Evolutionary conservation across 2,329 filamentous ascomycete species (phyloP).

Genomic region (Botrytis deweyae): DNA sequence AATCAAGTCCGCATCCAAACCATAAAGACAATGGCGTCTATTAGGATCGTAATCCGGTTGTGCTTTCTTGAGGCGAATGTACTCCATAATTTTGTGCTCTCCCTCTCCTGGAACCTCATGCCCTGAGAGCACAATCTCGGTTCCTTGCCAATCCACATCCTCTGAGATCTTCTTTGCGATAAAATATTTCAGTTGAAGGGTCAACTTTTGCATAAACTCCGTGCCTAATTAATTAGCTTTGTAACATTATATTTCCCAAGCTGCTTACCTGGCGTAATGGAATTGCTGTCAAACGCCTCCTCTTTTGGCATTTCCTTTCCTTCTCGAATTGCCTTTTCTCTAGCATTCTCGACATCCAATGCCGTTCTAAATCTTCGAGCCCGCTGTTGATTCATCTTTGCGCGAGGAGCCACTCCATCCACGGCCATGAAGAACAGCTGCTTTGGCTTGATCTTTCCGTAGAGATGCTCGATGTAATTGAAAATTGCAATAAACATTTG

Average conservation of each 20-base stretch:
- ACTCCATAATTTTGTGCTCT: slow-evolving; percentile 99
- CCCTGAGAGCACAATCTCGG: slow-evolving; percentile 92
- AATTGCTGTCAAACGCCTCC: slow-evolving; percentile 97
- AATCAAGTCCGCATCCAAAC: slow-evolving; percentile 94
- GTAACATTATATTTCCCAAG: neutral
- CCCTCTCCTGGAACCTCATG: slow-evolving; percentile 98
- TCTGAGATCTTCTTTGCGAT: slow-evolving; percentile 98
- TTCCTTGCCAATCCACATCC: slow-evolving; percentile 95
- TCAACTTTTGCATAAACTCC: slow-evolving; percentile 96
- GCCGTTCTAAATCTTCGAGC: slow-evolving; percentile 93
- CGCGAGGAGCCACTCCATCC: slow-evolving; percentile 92
- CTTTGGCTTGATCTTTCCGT: slow-evolving; percentile 97
- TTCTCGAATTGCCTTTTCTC: slow-evolving; percentile 87
- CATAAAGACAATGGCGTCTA: slow-evolving; percentile 93
- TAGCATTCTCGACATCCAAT: slow-evolving; percentile 82
- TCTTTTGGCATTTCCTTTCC: slow-evolving; percentile 93
- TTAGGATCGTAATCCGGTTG: slow-evolving; percentile 92
- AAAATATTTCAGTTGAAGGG: slow-evolving; percentile 93
- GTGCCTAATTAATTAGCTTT: slow-evolving; percentile 53
- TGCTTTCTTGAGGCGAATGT: slow-evolving; percentile 95
- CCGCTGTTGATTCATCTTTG: slow-evolving; percentile 99
- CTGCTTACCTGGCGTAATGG: slow-evolving; percentile 78
- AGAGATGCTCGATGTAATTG: slow-evolving; percentile 99
- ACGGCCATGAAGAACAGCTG: slow-evolving; percentile 99
- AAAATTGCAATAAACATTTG: slow-evolving; percentile 99